Percentiles rank a stretch among this genome's conserved stretches.
Evolutionary conservation across 2,329 filamentous ascomycete genomes (phyloP).

Genomic region (Fusarium albosuccineum): DNA sequence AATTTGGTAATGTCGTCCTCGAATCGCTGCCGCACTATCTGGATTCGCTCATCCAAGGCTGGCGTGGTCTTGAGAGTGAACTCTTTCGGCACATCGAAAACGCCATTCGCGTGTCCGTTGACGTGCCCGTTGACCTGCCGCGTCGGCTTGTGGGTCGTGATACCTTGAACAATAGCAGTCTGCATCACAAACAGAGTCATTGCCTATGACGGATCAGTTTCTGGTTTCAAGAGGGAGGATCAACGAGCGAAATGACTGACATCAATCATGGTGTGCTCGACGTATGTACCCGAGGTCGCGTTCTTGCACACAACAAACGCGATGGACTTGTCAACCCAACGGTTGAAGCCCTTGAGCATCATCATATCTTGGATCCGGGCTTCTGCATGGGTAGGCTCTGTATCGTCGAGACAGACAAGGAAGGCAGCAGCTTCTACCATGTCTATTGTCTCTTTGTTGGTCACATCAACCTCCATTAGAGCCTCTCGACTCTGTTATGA

Average conservation of each 20-base stretch:
- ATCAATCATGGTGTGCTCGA: conserved; percentile 32
- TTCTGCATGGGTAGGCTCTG: conserved; percentile 16
- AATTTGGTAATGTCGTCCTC: conserved; percentile 16
- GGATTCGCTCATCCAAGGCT: conserved; percentile 17
- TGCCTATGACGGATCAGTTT: conserved; percentile 12
- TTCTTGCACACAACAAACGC: conserved; percentile 29
- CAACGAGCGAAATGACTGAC: conserved; percentile 8
- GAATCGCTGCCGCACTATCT: conserved; percentile 22
- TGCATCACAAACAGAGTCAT: conserved; percentile 30
- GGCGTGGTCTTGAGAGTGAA: conserved; percentile 25
- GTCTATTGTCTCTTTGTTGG: conserved; percentile 21
- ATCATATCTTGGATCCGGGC: conserved; percentile 26
- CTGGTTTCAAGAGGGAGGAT: background rate
- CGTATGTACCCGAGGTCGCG: conserved; percentile 26
- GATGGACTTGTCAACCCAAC: conserved; percentile 31
- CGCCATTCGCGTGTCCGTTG: conserved; percentile 21
- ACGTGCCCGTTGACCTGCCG: conserved; percentile 9
- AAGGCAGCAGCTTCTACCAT: conserved; percentile 30
- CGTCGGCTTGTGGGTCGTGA: conserved; percentile 15
- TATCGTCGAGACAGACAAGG: conserved; percentile 31
- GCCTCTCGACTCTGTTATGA: conserved; percentile 18
- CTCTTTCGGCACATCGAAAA: conserved; percentile 5
- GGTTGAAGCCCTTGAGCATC: conserved; percentile 28
- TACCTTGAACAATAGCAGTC: conserved; percentile 21
- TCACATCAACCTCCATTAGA: conserved; percentile 12